phyloP scores from a whole-genome alignment of 768 basidiomycete species.

The Lentinula sp. region DNA sequence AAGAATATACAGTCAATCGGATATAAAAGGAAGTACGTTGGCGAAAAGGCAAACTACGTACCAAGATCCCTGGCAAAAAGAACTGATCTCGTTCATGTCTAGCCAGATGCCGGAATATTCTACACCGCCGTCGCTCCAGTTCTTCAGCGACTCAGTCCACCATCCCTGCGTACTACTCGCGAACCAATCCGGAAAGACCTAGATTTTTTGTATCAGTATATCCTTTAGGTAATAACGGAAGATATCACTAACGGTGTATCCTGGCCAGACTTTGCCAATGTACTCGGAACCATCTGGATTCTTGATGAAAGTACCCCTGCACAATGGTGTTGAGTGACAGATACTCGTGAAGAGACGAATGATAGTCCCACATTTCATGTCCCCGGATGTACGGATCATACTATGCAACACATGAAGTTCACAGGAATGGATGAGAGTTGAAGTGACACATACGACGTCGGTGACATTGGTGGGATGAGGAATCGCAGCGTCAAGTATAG shows the following conservation, averaged over 20 bases:
- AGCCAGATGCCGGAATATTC: conserved; percentile 65
- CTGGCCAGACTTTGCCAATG: conserved; percentile 75
- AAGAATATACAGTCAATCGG: background rate
- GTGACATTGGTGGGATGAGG: conserved; percentile 50
- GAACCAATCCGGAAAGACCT: conserved; percentile 64
- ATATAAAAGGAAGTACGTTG: background rate
- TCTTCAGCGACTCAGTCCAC: conserved; percentile 57
- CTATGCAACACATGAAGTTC: conserved; percentile 23
- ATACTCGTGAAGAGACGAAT: background rate
- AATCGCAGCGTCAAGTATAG: conserved; percentile 64
- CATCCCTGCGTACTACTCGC: conserved; percentile 41
- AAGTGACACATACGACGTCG: conserved; percentile 45
- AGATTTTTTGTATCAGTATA: background rate
- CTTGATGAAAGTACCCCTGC: conserved; percentile 64
- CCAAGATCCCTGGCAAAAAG: conserved; percentile 61
- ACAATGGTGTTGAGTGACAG: background rate
- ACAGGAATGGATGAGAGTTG: background rate
- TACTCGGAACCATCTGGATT: conserved; percentile 72
- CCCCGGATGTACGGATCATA: conserved; percentile 67
- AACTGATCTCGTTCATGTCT: conserved; percentile 64
- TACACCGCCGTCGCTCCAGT: conserved; percentile 49
- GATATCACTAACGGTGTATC: conserved; percentile 48
- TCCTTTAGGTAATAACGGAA: background rate
- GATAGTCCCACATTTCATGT: conserved; percentile 38
- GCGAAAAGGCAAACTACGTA: conserved; percentile 14